phyloP scores from a whole-genome alignment of 1,284 basidiomycete genomes.

The Papiliotrema fonsecae region DNA sequence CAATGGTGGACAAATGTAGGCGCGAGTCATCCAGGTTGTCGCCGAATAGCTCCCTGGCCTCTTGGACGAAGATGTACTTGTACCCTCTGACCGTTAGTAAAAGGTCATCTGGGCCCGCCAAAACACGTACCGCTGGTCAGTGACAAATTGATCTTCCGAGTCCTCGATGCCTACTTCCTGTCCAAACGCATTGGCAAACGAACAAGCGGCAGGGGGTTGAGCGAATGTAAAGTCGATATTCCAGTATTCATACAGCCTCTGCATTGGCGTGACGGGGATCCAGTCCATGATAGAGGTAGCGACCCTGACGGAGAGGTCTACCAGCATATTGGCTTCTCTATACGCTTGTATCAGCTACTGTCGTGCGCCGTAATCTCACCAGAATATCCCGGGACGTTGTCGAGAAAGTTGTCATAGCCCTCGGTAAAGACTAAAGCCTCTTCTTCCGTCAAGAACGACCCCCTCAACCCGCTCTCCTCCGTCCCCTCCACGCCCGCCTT shows the following conservation, averaged over 20 bases:
- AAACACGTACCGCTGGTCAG: conserved; percentile 16
- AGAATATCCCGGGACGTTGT: conserved; percentile 9
- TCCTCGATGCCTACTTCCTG: conserved; percentile 18
- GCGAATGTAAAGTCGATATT: conserved; percentile 23
- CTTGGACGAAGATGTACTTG: conserved; percentile 60
- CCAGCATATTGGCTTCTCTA: conserved; percentile 17
- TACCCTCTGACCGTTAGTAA: conserved; percentile 46
- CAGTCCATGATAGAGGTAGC: conserved; percentile 22
- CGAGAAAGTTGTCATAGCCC: conserved; percentile 2
- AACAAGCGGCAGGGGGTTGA: conserved; percentile 15
- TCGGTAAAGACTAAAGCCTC: not conserved
- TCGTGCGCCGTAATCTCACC: conserved; percentile 3
- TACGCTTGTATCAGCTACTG: conserved; percentile 5
- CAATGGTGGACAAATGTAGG: conserved; percentile 56
- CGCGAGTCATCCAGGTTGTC: conserved; percentile 52
- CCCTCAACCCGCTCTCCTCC: not conserved
- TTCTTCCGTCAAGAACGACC: not conserved
- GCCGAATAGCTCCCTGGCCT: conserved; percentile 58
- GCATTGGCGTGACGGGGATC: conserved; percentile 16
- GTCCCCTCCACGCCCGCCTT: not conserved
- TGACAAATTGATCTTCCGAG: conserved; percentile 17
- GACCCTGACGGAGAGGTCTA: conserved; percentile 18
- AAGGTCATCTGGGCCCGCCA: not conserved
- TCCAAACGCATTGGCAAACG: conserved; percentile 19
- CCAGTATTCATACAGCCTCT: conserved; percentile 22